phyloP scores from a whole-genome alignment of 139 green algal genomes.

The Chlamydomonas schloesseri region DNA sequence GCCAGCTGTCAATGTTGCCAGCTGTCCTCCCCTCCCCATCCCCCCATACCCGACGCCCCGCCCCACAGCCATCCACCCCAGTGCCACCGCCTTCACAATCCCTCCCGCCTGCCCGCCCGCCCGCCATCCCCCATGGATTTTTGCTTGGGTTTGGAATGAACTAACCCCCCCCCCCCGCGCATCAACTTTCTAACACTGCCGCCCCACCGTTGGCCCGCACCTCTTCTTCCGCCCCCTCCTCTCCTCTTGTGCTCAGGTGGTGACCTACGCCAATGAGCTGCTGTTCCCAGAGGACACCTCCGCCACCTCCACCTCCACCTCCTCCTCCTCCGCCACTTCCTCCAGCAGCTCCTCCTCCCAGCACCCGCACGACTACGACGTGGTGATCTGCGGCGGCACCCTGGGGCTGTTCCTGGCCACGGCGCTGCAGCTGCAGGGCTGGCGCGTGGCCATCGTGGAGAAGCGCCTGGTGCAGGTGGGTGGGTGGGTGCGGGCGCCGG shows the following conservation, averaged over 20 bases:
- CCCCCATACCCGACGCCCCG: no score
- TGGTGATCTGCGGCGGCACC: slow-evolving; percentile 88
- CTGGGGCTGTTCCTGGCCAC: slow-evolving; percentile 88
- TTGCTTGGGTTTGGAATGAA: no score
- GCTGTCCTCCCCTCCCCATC: no score
- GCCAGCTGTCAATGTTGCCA: no score
- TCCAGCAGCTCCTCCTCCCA: not conserved
- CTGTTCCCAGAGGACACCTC: slow-evolving; percentile 3
- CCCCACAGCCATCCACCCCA: no score
- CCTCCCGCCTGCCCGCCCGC: no score
- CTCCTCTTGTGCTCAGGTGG: not conserved
- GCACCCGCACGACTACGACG: slow-evolving; percentile 74
- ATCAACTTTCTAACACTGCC: no score
- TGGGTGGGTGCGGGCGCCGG: not conserved
- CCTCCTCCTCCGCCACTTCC: not conserved
- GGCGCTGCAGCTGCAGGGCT: slow-evolving; percentile 73
- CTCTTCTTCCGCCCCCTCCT: no score
- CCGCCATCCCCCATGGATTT: no score
- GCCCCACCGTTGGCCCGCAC: no score
- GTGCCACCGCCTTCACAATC: no score
- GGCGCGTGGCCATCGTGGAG: slow-evolving; percentile 75
- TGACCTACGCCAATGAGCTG: slow-evolving; percentile 11
- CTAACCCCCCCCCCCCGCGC: no score
- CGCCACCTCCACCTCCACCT: not conserved
- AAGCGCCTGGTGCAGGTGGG: slow-evolving; percentile 61